phyloP scores from a whole-genome alignment of 2,329 filamentous ascomycete species.

The Trichoderma hamatum region DNA sequence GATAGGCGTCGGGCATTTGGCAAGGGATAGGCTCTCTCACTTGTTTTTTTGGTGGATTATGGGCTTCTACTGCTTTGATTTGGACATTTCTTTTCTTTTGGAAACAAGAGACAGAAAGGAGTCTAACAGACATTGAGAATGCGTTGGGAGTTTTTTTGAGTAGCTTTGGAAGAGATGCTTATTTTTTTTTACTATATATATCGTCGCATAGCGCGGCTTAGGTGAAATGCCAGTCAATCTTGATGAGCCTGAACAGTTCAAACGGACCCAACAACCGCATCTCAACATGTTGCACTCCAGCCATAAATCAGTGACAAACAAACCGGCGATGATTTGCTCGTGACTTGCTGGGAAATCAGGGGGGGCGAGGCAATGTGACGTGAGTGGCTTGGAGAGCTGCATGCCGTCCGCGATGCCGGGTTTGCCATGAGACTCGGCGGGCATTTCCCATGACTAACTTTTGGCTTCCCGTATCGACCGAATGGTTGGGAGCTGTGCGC shows the following conservation, averaged over 20 bases:
- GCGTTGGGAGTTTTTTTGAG: constrained; percentile 6
- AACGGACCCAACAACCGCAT: not conserved
- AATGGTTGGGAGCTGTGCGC: not conserved
- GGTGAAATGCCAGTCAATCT: constrained; percentile 17
- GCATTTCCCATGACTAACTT: not conserved
- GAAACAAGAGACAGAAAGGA: constrained; percentile 5
- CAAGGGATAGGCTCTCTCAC: constrained; percentile 15
- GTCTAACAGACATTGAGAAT: not conserved
- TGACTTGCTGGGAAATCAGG: not conserved
- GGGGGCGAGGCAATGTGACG: constrained; percentile 16
- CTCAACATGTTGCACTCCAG: not conserved
- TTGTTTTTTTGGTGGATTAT: not conserved
- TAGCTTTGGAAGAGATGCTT: not conserved
- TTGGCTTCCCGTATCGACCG: not conserved
- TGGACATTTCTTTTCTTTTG: not conserved
- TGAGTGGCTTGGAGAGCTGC: constrained; percentile 19
- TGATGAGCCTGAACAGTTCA: not conserved
- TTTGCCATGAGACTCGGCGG: not conserved
- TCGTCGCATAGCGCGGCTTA: constrained; percentile 17
- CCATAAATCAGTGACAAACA: not conserved
- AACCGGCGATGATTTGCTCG: not conserved
- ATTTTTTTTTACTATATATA: constrained; percentile 1
- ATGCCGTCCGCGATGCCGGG: not conserved
- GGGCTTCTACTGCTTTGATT: not conserved
- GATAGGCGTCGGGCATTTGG: constrained; percentile 17